Evolutionary conservation across 495 filamentous ascomycete species (phyloP).

Genomic region (Aspergillus haitiensis): DNA sequence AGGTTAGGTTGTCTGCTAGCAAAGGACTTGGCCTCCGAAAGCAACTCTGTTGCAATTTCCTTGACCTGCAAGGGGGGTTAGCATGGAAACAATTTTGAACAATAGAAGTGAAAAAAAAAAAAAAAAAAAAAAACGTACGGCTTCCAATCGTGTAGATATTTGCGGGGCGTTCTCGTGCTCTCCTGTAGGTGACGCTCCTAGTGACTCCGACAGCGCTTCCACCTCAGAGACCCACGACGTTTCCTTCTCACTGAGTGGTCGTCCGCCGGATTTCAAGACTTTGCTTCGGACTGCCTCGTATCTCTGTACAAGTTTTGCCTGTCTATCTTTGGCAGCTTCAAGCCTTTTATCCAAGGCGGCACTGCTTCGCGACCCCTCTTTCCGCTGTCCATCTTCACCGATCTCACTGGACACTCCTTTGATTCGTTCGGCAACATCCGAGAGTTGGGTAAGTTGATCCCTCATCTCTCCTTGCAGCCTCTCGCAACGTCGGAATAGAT

Average conservation of each 20-base stretch:
- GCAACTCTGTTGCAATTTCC: constrained; percentile 50
- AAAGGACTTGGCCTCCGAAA: constrained; percentile 48
- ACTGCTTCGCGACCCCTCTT: constrained; percentile 45
- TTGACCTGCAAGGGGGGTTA: constrained; percentile 40
- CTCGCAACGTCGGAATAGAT: constrained; percentile 78
- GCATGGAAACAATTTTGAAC: background rate
- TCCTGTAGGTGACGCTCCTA: constrained; percentile 27
- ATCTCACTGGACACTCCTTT: constrained; percentile 66
- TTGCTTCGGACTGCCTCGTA: constrained; percentile 65
- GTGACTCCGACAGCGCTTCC: constrained; percentile 43
- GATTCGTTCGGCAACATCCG: constrained; percentile 65
- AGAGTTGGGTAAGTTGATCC: constrained; percentile 67
- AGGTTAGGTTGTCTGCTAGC: constrained; percentile 30
- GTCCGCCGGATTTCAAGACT: constrained; percentile 55
- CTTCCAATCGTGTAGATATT: constrained; percentile 40
- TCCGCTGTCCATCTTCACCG: constrained; percentile 45
- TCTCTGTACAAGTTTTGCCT: constrained; percentile 58
- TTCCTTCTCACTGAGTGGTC: constrained; percentile 73
- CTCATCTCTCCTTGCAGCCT: constrained; percentile 68
- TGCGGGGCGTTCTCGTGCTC: constrained; percentile 31
- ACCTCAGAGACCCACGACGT: constrained; percentile 67
- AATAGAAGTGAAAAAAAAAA: constrained; percentile 21
- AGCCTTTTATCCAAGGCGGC: constrained; percentile 60
- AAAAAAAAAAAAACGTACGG: constrained; percentile 26
- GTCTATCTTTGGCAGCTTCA: constrained; percentile 56